phyloP scores from a whole-genome alignment of 2,329 filamentous ascomycete genomes.

The Alternaria solani region DNA sequence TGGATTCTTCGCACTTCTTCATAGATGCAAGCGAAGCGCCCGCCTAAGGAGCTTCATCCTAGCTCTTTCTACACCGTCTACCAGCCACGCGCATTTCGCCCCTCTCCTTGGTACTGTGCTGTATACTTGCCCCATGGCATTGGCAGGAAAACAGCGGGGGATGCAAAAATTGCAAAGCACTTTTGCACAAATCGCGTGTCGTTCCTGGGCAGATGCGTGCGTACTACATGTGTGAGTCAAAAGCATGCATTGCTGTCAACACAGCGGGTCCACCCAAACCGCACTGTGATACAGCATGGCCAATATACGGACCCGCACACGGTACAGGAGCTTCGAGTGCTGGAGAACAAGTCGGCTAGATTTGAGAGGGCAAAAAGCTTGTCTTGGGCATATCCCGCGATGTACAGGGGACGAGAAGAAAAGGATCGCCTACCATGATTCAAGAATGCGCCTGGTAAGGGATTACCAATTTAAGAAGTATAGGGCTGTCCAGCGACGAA shows the following conservation, averaged over 20 bases:
- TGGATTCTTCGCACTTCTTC: conserved; percentile 27
- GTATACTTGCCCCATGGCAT: conserved; percentile 3
- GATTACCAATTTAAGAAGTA: background rate
- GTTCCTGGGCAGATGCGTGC: background rate
- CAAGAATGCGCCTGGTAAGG: background rate
- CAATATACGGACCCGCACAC: background rate
- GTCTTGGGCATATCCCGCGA: background rate
- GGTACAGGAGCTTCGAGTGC: background rate
- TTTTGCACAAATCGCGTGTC: conserved; percentile 22
- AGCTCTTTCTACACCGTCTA: conserved; percentile 34
- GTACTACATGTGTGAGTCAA: background rate
- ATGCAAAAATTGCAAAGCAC: background rate
- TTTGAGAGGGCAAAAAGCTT: background rate
- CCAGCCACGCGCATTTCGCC: conserved; percentile 34
- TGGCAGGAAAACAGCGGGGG: conserved; percentile 22
- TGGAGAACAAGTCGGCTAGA: background rate
- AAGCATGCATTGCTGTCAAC: background rate
- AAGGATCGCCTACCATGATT: background rate
- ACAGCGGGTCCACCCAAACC: background rate
- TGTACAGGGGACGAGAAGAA: background rate
- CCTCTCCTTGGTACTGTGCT: conserved; percentile 2
- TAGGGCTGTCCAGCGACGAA: background rate
- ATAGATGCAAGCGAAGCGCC: conserved; percentile 35
- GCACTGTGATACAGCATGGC: background rate
- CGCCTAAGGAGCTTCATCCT: conserved; percentile 37